Base-by-base conservation (phyloP, 805 yeast species). In the Candida oleophila region DNA sequence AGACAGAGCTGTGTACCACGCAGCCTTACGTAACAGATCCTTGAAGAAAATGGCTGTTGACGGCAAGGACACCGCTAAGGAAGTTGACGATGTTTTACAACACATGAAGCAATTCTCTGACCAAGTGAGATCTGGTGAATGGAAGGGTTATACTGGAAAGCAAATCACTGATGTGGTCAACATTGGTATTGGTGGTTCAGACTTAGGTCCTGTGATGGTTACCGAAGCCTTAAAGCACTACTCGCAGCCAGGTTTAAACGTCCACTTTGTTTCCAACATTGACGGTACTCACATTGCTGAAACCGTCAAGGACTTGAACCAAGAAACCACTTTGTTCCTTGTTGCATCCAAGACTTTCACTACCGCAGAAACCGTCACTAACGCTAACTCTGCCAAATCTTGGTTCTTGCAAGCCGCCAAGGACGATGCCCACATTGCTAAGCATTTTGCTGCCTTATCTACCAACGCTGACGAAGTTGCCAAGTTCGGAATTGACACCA, bases 181-280 rank as follows among this genome's bases (percentile, higher is more conserved):
- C 80, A 89, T 94, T 61, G 99, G 99, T 71, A 94, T 94, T 65
- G 99, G 99, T 66, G 99, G 99, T 59, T 90, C 97, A 22, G 99
- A 94, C 71, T 80, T 94, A 60, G 99, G 99, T 61, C 99, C 99
- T 40, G 98, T 94, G 45, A 94, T 94, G 99, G 98, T 94, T 60
- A 89, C 97, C 52, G 98, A 94, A 76, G 97, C 99, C 37, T 80
- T 94, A 66, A 94, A 92, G 78, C 85, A 88, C 56, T 94, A 92
- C 71, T 73, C 86, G 50, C 80, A 87, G 57, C 85, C 82, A 49
- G 79, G 84, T 54, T 76, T 94, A 59, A 71, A 76, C 53, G 96
- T 82, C 43, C 96, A 92, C 74, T 94, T 91, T 71, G 99, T 94
- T 52, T 92, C 98, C 56, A 94, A 94, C 82, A 92, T 94, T 64